Evolutionary conservation across 352 stramenopile genomes (phyloP), one percentile per base, ranked within the genome.

Genomic region (Globisporangium abappressorium): DNA sequence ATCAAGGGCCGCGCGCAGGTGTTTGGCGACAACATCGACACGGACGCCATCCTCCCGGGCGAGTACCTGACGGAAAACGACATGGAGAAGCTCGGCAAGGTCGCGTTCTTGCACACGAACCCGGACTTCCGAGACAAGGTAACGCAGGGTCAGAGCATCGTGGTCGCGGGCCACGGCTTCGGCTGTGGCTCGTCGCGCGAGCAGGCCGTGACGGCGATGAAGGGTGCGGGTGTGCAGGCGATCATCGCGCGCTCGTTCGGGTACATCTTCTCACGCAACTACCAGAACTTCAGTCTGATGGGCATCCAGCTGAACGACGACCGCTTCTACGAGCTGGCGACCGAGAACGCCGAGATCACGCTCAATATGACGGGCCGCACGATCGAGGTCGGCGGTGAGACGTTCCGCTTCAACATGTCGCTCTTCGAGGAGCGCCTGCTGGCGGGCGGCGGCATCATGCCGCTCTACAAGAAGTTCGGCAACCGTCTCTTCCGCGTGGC

Each of bases 21-120:
- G 14, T 95, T 94, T 71, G 86, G 84, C n/a, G 88, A 95, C 78
- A 95, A 95, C 70, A 94, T 95, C 34, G 87, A 95, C 73, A 95
- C 88, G 60, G 88, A 95, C 64, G 88, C 86, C n/a, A 94, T 95
- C 71, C 71, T 95, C 28, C 85, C 88, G 1, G 87, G 84, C 28
- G 84, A 95, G 69, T 94, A 81, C 59, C 54, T 95, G 70, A 91
- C 82, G 34, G 87, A 95, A 69, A 95, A 94, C 72, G 87, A 95
- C 74, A 84, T 95, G 65, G 85, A 93, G 60, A 84, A 84, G 57
- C 77, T 95, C 9, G 87, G 85, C 57, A 93, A 94, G 72, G 85
- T 94, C 1, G 84, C 87, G 8, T 95, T 95, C 68, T 46, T 93
- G 64, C 81, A 95, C 75, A 93, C 84, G 56, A 92, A 94, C 78